Percentiles rank a stretch among this genome's conserved stretches.
phyloP scores from a whole-genome alignment of 176 grass and related monocot genomes.

The Avena insularis region DNA sequence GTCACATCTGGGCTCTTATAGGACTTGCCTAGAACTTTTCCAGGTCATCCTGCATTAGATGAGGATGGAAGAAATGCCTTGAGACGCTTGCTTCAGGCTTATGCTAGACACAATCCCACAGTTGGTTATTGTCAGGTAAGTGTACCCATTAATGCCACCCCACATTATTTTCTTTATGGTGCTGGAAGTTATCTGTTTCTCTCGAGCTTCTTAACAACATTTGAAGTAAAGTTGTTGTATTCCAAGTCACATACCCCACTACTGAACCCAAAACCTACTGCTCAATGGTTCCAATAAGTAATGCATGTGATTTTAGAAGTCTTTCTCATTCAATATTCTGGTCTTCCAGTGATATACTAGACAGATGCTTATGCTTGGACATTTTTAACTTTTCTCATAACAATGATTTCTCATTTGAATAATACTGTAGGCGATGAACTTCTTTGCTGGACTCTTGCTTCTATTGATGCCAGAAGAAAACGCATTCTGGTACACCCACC shows the following conservation, averaged over 20 bases:
- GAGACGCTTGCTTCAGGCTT: constrained; percentile 92
- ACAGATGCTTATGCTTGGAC: constrained; percentile 16
- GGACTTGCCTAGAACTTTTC: constrained; percentile 99
- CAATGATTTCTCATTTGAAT: constrained; percentile 44
- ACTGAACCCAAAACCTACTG: constrained; percentile 23
- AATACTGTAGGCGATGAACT: constrained; percentile 94
- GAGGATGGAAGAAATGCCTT: constrained; percentile 96
- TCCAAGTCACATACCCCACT: constrained; percentile 8
- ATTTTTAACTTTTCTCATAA: constrained; percentile 22
- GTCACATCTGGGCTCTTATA: constrained; percentile 51
- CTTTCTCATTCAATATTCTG: constrained; percentile 33
- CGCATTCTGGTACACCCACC: constrained; percentile 84
- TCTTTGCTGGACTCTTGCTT: constrained; percentile 94
- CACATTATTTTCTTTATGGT: constrained; percentile 20
- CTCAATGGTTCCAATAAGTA: constrained; percentile 19
- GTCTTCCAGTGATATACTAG: background rate
- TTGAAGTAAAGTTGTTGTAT: constrained; percentile 14
- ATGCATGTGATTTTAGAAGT: background rate
- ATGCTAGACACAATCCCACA: constrained; percentile 96
- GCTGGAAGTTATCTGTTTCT: constrained; percentile 32
- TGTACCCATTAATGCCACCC: constrained; percentile 9
- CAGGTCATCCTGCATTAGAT: constrained; percentile 94
- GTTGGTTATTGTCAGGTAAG: constrained; percentile 99
- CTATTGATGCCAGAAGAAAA: constrained; percentile 99
- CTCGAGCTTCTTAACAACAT: background rate